phyloP scores from a whole-genome alignment of 1,284 basidiomycete genomes.

The Cryptococcus wingfieldii region DNA sequence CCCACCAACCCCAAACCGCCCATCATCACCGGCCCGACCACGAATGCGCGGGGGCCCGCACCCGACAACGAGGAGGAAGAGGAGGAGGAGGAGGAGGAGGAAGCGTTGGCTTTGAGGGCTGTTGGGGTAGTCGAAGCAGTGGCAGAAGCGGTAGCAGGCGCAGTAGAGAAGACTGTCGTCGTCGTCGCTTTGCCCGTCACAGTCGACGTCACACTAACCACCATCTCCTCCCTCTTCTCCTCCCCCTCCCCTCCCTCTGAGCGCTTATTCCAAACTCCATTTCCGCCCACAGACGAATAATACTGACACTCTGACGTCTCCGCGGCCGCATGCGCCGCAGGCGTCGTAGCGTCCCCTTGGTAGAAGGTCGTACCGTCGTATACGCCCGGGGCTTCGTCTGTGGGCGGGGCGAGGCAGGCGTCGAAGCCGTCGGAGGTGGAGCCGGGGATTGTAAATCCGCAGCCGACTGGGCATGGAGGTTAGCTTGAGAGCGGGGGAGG shows the following conservation, averaged over 20 bases:
- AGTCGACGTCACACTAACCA: too few species aligned
- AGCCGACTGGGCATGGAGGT: conserved; percentile 52
- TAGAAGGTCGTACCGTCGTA: conserved; percentile 63
- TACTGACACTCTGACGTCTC: conserved; percentile 55
- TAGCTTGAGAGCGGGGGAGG: neutral
- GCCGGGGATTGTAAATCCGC: conserved; percentile 65
- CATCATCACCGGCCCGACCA: too few species aligned
- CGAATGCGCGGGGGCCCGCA: too few species aligned
- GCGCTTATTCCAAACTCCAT: conserved; percentile 10
- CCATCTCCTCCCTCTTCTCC: too few species aligned
- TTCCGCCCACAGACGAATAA: conserved; percentile 32
- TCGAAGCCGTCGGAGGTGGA: conserved; percentile 52
- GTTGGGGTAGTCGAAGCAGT: too few species aligned
- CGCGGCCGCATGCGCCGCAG: conserved; percentile 59
- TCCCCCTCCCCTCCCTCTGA: neutral
- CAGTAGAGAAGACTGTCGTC: too few species aligned
- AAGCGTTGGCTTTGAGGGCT: too few species aligned
- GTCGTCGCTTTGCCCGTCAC: too few species aligned
- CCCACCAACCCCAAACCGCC: too few species aligned
- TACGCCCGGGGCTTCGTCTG: conserved; percentile 56
- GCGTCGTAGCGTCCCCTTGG: conserved; percentile 57
- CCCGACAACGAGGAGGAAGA: too few species aligned
- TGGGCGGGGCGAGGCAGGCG: conserved; percentile 31
- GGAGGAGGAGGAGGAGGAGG: too few species aligned
- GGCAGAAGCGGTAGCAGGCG: too few species aligned